These are phyloP conservation scores for Aspergillus sp. DNA, from an alignment of 2,329 filamentous ascomycete species.

Conservation along the genomic window DNA sequence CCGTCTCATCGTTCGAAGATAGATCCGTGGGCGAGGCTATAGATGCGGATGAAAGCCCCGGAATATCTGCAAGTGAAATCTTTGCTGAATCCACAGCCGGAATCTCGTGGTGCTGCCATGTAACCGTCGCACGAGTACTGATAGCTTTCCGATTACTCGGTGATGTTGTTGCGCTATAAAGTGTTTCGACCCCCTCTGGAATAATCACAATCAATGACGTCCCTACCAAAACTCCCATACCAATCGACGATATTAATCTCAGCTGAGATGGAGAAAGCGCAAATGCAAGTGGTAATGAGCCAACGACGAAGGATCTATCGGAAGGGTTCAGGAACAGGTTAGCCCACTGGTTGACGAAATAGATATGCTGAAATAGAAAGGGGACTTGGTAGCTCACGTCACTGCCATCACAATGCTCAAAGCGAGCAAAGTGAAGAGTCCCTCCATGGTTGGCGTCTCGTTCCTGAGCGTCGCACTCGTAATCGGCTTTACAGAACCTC, in stretches of 20 bases:
- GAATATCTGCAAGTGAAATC: slow-evolving; percentile 1
- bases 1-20: slow-evolving; percentile 4
- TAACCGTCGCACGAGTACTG: slow-evolving; percentile 20
- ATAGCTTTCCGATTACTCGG: slow-evolving; percentile 26
- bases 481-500: slow-evolving; percentile 20
- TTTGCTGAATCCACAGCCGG: slow-evolving; percentile 11
- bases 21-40: neutral
- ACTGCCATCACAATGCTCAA: slow-evolving; percentile 62
- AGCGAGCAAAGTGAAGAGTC: slow-evolving; percentile 60
- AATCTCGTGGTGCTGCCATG: slow-evolving; percentile 23
- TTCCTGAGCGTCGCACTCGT: slow-evolving; percentile 17
- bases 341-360: slow-evolving; percentile 7
- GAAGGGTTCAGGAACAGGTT: slow-evolving; percentile 3
- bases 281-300: slow-evolving; percentile 85
- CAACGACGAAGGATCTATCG: slow-evolving; percentile 82
- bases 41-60: neutral
- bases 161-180: slow-evolving; percentile 57
- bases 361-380: neutral
- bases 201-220: slow-evolving; percentile 97
- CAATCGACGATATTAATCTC: slow-evolving; percentile 83
- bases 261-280: slow-evolving; percentile 80
- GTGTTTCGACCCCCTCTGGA: slow-evolving; percentile 88
- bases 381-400: slow-evolving; percentile 45
- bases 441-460: slow-evolving; percentile 50
- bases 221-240: slow-evolving; percentile 88